Evolutionary conservation across 345 rosid species (phyloP).

Genomic region (Acer negundo): DNA sequence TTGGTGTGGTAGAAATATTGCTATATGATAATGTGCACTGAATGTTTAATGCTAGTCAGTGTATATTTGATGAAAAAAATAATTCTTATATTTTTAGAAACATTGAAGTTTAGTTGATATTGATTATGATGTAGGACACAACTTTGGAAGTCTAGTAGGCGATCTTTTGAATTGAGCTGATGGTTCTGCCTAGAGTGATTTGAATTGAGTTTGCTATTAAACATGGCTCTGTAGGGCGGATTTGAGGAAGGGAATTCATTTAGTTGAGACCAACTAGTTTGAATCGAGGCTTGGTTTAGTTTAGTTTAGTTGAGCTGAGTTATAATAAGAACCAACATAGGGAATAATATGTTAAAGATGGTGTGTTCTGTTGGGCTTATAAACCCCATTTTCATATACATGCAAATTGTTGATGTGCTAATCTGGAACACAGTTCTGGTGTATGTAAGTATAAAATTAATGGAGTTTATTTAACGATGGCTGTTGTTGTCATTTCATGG

Average conservation of each 20-base stretch:
- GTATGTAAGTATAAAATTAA: not conserved
- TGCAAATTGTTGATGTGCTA: not conserved
- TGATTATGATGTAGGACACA: no score
- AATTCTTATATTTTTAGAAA: not conserved
- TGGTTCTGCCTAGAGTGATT: not conserved
- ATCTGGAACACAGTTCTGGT: no score
- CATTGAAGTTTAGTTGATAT: no score
- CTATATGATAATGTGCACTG: not conserved
- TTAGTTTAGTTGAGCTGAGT: not conserved
- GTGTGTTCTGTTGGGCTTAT: not conserved
- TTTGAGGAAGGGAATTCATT: not conserved
- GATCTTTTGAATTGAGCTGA: not conserved
- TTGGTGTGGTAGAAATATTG: not conserved
- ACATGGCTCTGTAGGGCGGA: no score
- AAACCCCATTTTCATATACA: not conserved
- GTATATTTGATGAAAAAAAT: not conserved
- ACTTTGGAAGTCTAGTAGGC: no score
- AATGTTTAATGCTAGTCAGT: conserved; percentile 1
- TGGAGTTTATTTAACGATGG: not conserved
- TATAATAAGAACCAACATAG: not conserved
- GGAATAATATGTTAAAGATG: not conserved
- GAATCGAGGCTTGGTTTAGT: not conserved
- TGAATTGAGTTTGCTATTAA: not conserved
- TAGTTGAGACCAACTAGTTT: no score
- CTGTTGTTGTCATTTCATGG: not conserved